Conservation (phyloP, 805 yeast genomes). For the Wickerhamomyces queroliae region DNA sequence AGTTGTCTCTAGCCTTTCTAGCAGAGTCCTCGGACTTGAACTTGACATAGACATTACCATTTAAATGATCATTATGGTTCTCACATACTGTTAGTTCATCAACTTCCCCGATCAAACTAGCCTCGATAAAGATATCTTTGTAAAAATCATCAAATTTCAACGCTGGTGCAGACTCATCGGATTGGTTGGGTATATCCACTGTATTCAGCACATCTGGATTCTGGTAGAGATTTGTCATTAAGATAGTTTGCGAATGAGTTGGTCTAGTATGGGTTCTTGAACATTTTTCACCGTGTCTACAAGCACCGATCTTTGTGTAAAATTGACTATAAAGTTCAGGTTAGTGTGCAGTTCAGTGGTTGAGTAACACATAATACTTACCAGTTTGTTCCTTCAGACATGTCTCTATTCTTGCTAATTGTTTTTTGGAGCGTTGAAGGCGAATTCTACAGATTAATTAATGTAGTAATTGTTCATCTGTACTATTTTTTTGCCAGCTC, state of each 20-base stretch:
- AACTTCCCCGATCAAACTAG: slow-evolving; percentile 44
- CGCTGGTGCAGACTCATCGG: slow-evolving; percentile 32
- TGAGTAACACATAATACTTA: slow-evolving; percentile 4
- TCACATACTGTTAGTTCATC: slow-evolving; percentile 71
- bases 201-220: slow-evolving; percentile 42
- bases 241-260: slow-evolving; percentile 52
- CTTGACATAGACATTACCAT: slow-evolving; percentile 79
- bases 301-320: slow-evolving; percentile 82
- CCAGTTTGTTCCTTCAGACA: slow-evolving; percentile 17
- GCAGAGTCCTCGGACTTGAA: slow-evolving; percentile 56
- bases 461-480: too few relatives aligned
- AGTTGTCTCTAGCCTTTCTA: slow-evolving; percentile 45
- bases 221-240: slow-evolving; percentile 59
- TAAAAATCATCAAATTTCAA: slow-evolving; percentile 58
- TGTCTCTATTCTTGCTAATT: slow-evolving; percentile 1
- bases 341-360: slow-evolving; percentile 4
- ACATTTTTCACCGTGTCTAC: slow-evolving; percentile 89
- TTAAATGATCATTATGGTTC: slow-evolving; percentile 74
- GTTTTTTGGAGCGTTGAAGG: neutral
- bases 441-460: neutral
- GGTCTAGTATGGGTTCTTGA: slow-evolving; percentile 71
- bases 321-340: slow-evolving; percentile 39
- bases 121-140: slow-evolving; percentile 66
- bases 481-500: neutral
- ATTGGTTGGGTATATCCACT: slow-evolving; percentile 21